These are phyloP conservation scores for Pholiota molesta DNA, from an alignment of 768 basidiomycete genomes.

Conservation along the genomic window DNA sequence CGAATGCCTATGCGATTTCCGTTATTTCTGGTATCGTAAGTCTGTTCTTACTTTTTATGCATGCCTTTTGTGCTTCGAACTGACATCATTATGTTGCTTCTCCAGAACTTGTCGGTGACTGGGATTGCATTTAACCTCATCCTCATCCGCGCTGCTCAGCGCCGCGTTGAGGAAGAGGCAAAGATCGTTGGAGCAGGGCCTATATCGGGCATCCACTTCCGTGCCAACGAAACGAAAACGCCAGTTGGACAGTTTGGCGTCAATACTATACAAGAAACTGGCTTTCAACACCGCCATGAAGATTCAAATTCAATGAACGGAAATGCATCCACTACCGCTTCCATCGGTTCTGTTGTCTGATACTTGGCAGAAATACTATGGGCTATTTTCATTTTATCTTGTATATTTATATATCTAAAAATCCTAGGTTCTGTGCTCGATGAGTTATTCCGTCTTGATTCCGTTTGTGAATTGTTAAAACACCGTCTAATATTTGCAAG, in stretches of 20 bases:
- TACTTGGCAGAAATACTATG: neutral
- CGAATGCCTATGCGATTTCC: conserved; percentile 9
- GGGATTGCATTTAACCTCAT: conserved; percentile 27
- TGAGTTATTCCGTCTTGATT: no score
- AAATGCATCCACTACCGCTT: neutral
- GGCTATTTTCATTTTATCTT: no score
- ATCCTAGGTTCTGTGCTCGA: no score
- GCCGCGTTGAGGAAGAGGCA: neutral
- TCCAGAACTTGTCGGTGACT: conserved; percentile 19
- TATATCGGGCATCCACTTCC: neutral
- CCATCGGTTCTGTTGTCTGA: neutral
- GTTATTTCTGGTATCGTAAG: conserved; percentile 21
- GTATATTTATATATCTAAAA: no score
- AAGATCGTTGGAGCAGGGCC: neutral
- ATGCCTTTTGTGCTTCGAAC: neutral
- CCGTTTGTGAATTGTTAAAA: no score
- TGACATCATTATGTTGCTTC: neutral
- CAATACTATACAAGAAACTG: neutral
- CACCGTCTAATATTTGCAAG: no score
- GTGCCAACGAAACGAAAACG: neutral
- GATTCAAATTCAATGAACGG: neutral
- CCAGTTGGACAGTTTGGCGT: neutral
- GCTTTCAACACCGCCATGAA: neutral
- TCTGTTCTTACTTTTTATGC: neutral
- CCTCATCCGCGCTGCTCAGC: conserved; percentile 14